phyloP scores from a whole-genome alignment of 2,329 filamentous ascomycete species.

The Talaromyces sp. region DNA sequence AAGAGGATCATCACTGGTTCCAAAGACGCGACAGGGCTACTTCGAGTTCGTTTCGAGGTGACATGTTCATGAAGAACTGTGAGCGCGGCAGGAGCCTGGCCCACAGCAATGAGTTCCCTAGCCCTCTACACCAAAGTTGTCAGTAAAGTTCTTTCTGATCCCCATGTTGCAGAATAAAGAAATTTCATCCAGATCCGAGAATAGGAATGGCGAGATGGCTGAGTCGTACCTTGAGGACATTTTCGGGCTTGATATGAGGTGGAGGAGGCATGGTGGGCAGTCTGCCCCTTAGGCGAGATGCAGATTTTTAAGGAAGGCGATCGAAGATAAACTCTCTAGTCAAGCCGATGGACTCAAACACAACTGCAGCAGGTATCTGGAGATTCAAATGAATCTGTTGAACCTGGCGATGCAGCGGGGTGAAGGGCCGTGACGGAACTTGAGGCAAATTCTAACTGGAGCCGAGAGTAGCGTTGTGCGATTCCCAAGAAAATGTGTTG shows the following conservation, averaged over 20 bases:
- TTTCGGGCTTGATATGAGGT: constrained; percentile 96
- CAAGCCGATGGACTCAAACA: neutral
- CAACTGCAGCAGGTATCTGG: constrained; percentile 8
- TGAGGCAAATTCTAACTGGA: constrained; percentile 18
- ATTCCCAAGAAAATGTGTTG: constrained; percentile 12
- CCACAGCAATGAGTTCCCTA: constrained; percentile 96
- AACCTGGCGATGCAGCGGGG: constrained; percentile 18
- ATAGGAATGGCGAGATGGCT: constrained; percentile 8
- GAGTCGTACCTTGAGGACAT: constrained; percentile 76
- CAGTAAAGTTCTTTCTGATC: constrained; percentile 4
- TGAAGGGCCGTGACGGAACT: constrained; percentile 16
- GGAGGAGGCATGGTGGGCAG: constrained; percentile 77
- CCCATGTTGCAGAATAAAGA: neutral
- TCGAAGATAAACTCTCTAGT: neutral
- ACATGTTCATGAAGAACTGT: constrained; percentile 98
- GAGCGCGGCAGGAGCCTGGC: constrained; percentile 86
- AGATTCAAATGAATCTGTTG: constrained; percentile 9
- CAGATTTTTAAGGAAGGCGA: constrained; percentile 5
- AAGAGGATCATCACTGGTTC: constrained; percentile 98
- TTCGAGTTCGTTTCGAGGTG: constrained; percentile 95
- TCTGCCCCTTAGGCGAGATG: constrained; percentile 28
- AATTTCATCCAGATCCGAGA: neutral
- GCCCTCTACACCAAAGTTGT: constrained; percentile 59
- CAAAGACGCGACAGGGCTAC: constrained; percentile 90
- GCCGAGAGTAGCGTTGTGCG: constrained; percentile 17